Base-by-base conservation (phyloP, 2,329 filamentous ascomycete genomes). In the Cladosporium sp. region DNA sequence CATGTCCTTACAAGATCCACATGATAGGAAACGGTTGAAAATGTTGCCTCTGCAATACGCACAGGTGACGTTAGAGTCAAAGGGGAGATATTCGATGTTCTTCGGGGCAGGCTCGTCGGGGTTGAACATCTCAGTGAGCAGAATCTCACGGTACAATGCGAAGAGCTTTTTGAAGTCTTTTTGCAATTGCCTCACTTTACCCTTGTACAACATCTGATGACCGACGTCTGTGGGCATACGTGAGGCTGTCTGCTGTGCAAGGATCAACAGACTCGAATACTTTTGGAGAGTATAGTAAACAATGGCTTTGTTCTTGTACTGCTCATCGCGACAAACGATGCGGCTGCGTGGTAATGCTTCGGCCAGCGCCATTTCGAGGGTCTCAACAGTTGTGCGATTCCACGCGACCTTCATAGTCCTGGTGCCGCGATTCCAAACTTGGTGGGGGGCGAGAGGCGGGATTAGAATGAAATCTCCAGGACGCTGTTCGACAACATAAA, bases 221-320 rank as follows among this genome's bases (percentile, higher is more conserved):
- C 54, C 63, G 9, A 60, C 61, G 10, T 68, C 64, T 3, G 60
- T 40, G 62, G 49, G 69, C 66, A 66, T 72, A 62, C 58, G 72
- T 56, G 43, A 65, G 55, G 54, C 61, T 45, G 80, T 74, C 19
- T 77, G 73, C 50, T 78, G 73, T 13, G 88, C 78, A 46, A 82
- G 75, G n/a, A 75, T 73, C 56, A 86, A 72, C 28, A 81, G 68
- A 5, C 68, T 68, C 1, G 78, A 79, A 66, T 97, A 97, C 63
- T 90, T 93, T 9, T 85, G 74, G 3, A 97, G 76, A 0, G 90
- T 89, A 66, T 85, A 95, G 68, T 91, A 95, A 42, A 96, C 78
- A 54, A 97, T 96, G 4, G 91, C 89, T 68, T 97, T 97, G 73
- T 95, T 96, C 69, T 97, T 97, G 76, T 98, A 98, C 68, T 97